Percentiles rank a stretch among this genome's conserved stretches.
Evolutionary conservation across 2,329 filamentous ascomycete species (phyloP).

Genomic region (Penicillium capsulatum): DNA sequence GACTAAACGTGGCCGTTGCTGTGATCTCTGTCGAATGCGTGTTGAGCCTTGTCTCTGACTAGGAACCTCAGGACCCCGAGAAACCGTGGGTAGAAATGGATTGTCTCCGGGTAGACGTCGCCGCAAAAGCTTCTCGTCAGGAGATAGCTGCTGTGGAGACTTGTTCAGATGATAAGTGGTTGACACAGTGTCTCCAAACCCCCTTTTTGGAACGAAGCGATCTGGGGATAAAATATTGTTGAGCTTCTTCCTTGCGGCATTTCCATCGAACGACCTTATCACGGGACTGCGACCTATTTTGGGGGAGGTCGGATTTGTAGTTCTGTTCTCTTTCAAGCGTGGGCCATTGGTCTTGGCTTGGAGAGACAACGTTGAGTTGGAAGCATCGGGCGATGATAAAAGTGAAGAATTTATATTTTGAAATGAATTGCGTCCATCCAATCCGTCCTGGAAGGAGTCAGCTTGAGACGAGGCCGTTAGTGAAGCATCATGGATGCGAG

Average conservation of each 20-base stretch:
- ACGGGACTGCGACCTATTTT: slow-evolving; percentile 14
- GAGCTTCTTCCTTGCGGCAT: slow-evolving; percentile 9
- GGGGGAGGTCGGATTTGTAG: not conserved
- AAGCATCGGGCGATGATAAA: slow-evolving; percentile 10
- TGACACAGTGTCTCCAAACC: slow-evolving; percentile 39
- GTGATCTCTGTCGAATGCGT: slow-evolving; percentile 20
- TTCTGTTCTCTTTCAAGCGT: slow-evolving; percentile 13
- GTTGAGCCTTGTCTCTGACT: slow-evolving; percentile 12
- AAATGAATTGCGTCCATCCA: slow-evolving; percentile 12
- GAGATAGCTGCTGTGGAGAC: slow-evolving; percentile 43
- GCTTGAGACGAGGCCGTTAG: slow-evolving; percentile 13
- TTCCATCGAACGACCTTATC: slow-evolving; percentile 15
- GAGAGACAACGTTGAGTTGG: slow-evolving; percentile 6
- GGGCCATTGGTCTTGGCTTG: slow-evolving; percentile 3
- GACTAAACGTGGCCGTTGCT: slow-evolving; percentile 35
- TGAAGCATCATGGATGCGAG: slow-evolving; percentile 7
- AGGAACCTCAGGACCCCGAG: slow-evolving; percentile 15
- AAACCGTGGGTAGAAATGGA: slow-evolving; percentile 49
- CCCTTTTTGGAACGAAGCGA: slow-evolving; percentile 54
- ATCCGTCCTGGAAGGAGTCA: slow-evolving; percentile 8
- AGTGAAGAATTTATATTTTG: slow-evolving; percentile 17
- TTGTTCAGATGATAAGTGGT: slow-evolving; percentile 54
- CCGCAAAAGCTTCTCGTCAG: slow-evolving; percentile 46
- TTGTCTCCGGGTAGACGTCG: slow-evolving; percentile 45
- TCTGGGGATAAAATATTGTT: slow-evolving; percentile 45